These are phyloP conservation scores for Gracilariopsis chorda DNA, from an alignment of 23 red algal genomes.

Conservation along the genomic window DNA sequence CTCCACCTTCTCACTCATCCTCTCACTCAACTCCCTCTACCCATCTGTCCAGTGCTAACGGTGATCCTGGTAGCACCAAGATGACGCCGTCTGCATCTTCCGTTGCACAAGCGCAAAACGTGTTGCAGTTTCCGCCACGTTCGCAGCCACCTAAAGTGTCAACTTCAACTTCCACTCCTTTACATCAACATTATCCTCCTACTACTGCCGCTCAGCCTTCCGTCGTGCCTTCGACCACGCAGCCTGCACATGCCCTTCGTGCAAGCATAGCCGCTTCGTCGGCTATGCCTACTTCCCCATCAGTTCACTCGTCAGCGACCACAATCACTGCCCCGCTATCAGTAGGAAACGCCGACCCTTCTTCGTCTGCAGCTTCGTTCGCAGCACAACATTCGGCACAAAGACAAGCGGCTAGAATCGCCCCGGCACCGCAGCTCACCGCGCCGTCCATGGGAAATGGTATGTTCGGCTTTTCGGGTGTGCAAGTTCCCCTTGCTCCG, in stretches of 20 bases:
- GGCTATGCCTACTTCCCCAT: neutral
- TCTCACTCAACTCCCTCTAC: neutral
- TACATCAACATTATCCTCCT: neutral
- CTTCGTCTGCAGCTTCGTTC: too few species aligned
- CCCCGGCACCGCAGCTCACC: neutral
- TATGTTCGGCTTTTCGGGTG: neutral
- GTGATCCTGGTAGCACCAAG: neutral
- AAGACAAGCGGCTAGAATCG: constrained; percentile 38
- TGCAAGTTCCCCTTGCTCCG: neutral
- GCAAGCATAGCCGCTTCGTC: neutral
- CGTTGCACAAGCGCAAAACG: too few species aligned
- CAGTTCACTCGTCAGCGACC: neutral
- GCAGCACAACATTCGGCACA: neutral
- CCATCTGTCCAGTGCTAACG: neutral
- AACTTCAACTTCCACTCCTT: neutral
- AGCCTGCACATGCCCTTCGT: neutral
- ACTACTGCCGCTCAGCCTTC: neutral
- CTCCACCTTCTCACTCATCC: neutral
- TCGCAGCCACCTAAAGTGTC: neutral
- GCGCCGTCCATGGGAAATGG: neutral
- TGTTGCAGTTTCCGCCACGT: neutral
- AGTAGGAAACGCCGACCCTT: neutral
- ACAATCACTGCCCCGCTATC: neutral
- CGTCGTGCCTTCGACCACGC: neutral
- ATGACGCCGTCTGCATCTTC: neutral